Evolutionary conservation across 345 rosid genomes (phyloP).

Genomic region (Clarkia xantiana): DNA sequence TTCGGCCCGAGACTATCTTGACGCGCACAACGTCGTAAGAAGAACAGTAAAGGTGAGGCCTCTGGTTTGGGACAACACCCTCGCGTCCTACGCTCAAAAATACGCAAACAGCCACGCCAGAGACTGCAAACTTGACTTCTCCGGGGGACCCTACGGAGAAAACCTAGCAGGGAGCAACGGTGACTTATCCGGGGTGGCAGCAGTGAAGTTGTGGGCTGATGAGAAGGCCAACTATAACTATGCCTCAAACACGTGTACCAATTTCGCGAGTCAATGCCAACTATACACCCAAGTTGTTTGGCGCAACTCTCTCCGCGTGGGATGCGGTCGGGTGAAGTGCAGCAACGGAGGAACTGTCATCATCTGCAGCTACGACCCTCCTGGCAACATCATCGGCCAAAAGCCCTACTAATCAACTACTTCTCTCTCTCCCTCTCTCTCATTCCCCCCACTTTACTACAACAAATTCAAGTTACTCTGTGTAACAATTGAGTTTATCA

Average conservation of each 20-base stretch:
- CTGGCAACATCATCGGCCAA: slow-evolving; percentile 33
- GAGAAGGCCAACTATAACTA: slow-evolving; percentile 38
- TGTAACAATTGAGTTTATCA: too few species aligned
- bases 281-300: slow-evolving; percentile 70
- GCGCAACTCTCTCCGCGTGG: slow-evolving; percentile 33
- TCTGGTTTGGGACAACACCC: slow-evolving; percentile 28
- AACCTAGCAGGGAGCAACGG: slow-evolving; percentile 33
- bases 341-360: slow-evolving; percentile 30
- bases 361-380: slow-evolving; percentile 52
- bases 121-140: slow-evolving; percentile 35
- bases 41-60: slow-evolving; percentile 23
- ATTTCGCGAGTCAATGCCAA: slow-evolving; percentile 28
- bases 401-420: slow-evolving; percentile 21
- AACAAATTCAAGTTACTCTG: too few species aligned
- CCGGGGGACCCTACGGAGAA: slow-evolving; percentile 53
- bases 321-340: slow-evolving; percentile 57
- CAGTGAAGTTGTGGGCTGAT: slow-evolving; percentile 37
- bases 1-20: slow-evolving; percentile 23
- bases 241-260: slow-evolving; percentile 33
- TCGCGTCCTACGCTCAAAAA: slow-evolving; percentile 33
- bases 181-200: slow-evolving; percentile 20
- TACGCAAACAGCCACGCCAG: slow-evolving; percentile 21
- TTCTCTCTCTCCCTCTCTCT: too few species aligned
- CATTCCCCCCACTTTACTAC: too few species aligned
- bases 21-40: slow-evolving; percentile 43